Percentiles rank a stretch among this genome's conserved stretches.
Conservation (phyloP, 345 rosid species). For the Mangifera indica region DNA sequence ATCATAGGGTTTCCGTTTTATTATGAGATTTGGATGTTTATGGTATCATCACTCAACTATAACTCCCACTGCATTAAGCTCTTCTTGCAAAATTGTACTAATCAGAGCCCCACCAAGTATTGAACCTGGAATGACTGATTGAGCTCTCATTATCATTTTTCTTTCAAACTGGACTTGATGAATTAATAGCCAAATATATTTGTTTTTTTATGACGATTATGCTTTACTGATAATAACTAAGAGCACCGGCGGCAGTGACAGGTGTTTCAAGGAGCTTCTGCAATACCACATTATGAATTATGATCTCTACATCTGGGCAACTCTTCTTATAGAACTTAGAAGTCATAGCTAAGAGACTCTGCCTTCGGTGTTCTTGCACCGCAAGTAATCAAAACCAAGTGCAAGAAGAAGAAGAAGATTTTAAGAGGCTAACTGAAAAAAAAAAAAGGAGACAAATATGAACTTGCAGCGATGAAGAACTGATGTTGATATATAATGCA, state of each 20-base stretch:
- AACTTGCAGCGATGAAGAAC: conserved; percentile 2
- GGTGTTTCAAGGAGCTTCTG: conserved; percentile 10
- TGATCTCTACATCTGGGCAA: conserved; percentile 20
- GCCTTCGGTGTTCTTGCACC: background rate
- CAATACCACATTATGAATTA: conserved; percentile 1
- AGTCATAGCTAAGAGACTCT: background rate
- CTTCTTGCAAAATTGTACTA: too few species aligned
- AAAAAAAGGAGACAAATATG: background rate
- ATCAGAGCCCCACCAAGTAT: too few species aligned
- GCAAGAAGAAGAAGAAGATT: background rate
- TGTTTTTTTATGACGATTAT: too few species aligned
- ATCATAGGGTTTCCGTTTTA: too few species aligned
- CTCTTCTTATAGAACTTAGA: conserved; percentile 17
- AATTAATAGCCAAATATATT: too few species aligned
- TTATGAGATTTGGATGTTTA: too few species aligned
- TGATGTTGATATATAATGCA: background rate
- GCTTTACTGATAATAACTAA: too few species aligned
- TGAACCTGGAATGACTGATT: too few species aligned
- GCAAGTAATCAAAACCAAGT: background rate
- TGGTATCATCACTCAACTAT: too few species aligned
- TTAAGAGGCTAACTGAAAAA: background rate
- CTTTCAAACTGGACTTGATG: too few species aligned
- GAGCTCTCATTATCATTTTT: too few species aligned
- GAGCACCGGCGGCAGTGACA: conserved; percentile 17
- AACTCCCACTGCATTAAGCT: too few species aligned